phyloP scores from a whole-genome alignment of 495 filamentous ascomycete species.

The Pyrenula aspistea region DNA sequence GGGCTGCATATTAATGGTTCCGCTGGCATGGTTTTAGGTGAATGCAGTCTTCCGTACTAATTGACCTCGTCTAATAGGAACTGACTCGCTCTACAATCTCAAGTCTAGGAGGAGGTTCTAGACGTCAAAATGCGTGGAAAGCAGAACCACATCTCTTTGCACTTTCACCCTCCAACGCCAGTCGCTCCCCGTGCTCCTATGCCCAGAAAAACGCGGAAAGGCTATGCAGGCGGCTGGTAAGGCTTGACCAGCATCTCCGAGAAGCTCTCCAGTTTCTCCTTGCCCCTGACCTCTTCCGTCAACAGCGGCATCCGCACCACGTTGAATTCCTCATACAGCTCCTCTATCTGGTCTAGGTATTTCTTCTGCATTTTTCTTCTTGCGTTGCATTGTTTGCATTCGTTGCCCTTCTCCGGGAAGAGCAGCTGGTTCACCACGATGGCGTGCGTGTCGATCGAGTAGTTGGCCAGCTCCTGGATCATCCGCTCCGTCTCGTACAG shows the following conservation, averaged over 20 bases:
- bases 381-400: slow-evolving; percentile 92
- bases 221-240: slow-evolving; percentile 62
- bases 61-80: no score
- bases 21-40: no score
- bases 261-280: slow-evolving; percentile 85
- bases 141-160: neutral
- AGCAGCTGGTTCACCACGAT: slow-evolving; percentile 98
- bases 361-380: slow-evolving; percentile 98
- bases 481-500: slow-evolving; percentile 98
- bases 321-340: slow-evolving; percentile 98
- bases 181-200: slow-evolving; percentile 18
- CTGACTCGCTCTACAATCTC: no score
- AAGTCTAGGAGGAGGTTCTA: no score
- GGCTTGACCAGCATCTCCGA: slow-evolving; percentile 86
- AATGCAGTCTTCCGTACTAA: no score
- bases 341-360: slow-evolving; percentile 96
- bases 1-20: no score
- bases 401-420: slow-evolving; percentile 76
- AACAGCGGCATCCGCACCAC: slow-evolving; percentile 95
- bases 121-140: no score
- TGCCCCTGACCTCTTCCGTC: slow-evolving; percentile 89
- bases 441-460: slow-evolving; percentile 89
- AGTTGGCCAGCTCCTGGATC: slow-evolving; percentile 94
- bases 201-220: slow-evolving; percentile 9
- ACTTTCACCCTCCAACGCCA: neutral